These are phyloP conservation scores for Houttuynia cordata DNA, from an alignment of 164 flowering plant genomes.

Conservation along the genomic window DNA sequence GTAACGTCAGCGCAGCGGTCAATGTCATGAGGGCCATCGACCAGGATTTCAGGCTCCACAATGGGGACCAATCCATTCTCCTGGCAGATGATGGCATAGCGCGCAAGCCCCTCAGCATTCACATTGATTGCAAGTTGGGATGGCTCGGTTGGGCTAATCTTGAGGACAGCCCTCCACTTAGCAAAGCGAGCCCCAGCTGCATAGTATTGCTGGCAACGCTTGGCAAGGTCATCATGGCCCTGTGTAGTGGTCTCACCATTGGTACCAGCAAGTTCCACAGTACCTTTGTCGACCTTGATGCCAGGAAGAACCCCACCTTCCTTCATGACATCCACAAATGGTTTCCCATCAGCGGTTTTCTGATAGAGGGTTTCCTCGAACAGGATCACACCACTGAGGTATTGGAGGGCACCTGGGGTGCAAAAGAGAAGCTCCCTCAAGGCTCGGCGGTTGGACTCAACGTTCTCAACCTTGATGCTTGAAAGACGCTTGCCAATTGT, in stretches of 20 bases:
- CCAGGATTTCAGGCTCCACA: constrained; percentile 44
- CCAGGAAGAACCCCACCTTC: constrained; percentile 43
- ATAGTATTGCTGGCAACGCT: constrained; percentile 31
- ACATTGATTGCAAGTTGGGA: constrained; percentile 34
- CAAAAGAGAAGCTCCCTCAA: constrained; percentile 41
- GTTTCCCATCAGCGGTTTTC: constrained; percentile 33
- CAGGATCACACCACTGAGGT: constrained; percentile 36
- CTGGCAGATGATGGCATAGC: constrained; percentile 45
- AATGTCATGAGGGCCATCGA: constrained; percentile 37
- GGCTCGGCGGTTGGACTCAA: constrained; percentile 32
- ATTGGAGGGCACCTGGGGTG: constrained; percentile 33
- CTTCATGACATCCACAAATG: constrained; percentile 32
- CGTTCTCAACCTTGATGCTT: constrained; percentile 42
- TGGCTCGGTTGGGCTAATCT: constrained; percentile 32
- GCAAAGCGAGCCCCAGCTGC: constrained; percentile 34
- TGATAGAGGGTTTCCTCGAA: constrained; percentile 46
- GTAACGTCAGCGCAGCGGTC: constrained; percentile 31
- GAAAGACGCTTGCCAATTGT: constrained; percentile 41
- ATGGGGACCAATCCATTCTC: constrained; percentile 40
- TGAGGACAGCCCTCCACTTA: constrained; percentile 36
- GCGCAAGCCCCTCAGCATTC: constrained; percentile 39
- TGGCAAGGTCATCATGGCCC: constrained; percentile 36
- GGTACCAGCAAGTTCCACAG: constrained; percentile 37
- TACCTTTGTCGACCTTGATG: constrained; percentile 43
- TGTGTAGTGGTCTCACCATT: constrained; percentile 46